Conservation (phyloP, 139 green algal species). For the Chlamydomonas schloesseri region DNA sequence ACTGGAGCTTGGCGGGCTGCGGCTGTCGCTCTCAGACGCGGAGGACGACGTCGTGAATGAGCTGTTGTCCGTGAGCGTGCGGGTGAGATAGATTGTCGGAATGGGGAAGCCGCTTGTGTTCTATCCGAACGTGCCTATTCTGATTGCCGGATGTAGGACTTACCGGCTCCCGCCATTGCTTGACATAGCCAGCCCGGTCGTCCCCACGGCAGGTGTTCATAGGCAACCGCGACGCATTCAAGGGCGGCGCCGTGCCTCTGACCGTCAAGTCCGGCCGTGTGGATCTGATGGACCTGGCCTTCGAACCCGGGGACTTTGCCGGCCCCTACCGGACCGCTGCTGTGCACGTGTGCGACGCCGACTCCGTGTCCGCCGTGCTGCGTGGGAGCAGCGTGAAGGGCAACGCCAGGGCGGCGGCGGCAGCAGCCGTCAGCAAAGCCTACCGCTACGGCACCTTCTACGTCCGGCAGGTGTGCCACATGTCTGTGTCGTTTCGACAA, state of each 20-base stretch:
- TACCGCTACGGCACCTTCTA: constrained; percentile 39
- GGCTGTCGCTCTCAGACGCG: constrained; percentile 27
- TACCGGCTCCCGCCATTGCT: too few relatives aligned
- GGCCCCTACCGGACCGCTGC: neutral
- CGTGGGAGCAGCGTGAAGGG: too few relatives aligned
- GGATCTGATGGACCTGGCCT: neutral
- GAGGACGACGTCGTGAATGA: constrained; percentile 19
- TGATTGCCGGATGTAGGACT: too few relatives aligned
- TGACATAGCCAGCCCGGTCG: too few relatives aligned
- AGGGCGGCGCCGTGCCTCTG: neutral
- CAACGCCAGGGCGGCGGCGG: too few relatives aligned
- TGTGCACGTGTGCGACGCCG: constrained; percentile 1
- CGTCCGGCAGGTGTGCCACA: constrained; percentile 18
- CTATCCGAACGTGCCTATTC: too few relatives aligned
- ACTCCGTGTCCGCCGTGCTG: neutral
- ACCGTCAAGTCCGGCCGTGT: neutral
- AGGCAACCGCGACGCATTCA: neutral
- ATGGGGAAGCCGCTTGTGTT: too few relatives aligned
- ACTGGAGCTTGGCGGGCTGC: neutral
- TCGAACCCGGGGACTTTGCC: neutral
- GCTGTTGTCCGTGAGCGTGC: neutral
- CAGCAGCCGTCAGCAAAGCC: too few relatives aligned
- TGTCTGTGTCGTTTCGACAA: neutral
- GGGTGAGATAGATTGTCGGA: too few relatives aligned
- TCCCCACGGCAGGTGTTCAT: neutral